These are phyloP conservation scores for Cicer arietinum DNA, from an alignment of 306 rosid species.

Conservation along the genomic window DNA sequence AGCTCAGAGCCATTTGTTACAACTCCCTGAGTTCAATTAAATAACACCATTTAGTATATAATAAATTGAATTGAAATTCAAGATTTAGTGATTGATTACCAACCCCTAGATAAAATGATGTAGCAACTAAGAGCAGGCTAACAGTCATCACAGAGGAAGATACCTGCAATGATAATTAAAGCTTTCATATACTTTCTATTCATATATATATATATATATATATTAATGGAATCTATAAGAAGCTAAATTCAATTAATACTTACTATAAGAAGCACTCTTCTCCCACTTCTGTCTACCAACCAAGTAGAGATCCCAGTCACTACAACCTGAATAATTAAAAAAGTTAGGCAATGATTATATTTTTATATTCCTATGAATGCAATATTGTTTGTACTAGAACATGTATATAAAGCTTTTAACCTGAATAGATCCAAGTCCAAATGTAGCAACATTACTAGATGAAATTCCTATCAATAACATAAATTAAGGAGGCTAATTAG, in stretches of 20 bases:
- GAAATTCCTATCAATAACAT: constrained; percentile 57
- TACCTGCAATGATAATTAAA: constrained; percentile 45
- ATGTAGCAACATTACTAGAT: constrained; percentile 64
- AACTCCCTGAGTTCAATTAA: constrained; percentile 48
- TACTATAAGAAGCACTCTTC: constrained; percentile 71
- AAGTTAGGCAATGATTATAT: neutral
- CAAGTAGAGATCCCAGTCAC: constrained; percentile 65
- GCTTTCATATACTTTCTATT: neutral
- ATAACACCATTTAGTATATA: constrained; percentile 18
- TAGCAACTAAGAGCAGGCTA: constrained; percentile 64
- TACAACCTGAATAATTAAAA: constrained; percentile 51
- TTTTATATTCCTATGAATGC: neutral
- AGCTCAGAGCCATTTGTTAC: constrained; percentile 47
- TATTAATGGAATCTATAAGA: neutral
- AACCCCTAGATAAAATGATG: constrained; percentile 70
- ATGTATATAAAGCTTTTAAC: constrained; percentile 36
- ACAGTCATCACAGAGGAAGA: constrained; percentile 68
- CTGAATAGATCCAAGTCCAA: constrained; percentile 71
- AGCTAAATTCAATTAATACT: constrained; percentile 7
- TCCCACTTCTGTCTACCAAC: constrained; percentile 73
- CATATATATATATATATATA: no score
- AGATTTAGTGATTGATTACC: neutral
- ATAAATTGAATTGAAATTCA: constrained; percentile 5
- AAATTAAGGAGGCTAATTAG: neutral
- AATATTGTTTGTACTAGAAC: neutral